These are phyloP conservation scores for Diaporthe vaccinii DNA, from an alignment of 2,329 filamentous ascomycete species.

Conservation along the genomic window DNA sequence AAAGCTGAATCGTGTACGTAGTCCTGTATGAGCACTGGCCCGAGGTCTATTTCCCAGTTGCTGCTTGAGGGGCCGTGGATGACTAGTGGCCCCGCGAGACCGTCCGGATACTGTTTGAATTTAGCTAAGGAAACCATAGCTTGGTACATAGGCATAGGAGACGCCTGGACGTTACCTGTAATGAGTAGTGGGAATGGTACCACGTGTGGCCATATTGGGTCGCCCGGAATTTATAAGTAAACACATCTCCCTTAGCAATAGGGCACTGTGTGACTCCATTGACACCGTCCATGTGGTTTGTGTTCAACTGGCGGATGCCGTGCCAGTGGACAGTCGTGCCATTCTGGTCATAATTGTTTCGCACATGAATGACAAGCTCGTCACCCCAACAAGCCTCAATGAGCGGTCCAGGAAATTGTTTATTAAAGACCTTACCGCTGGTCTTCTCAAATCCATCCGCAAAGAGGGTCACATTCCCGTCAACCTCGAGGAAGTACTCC, in stretches of 20 bases:
- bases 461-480: constrained; percentile 34
- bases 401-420: constrained; percentile 45
- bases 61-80: constrained; percentile 59
- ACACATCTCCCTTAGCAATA: constrained; percentile 60
- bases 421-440: constrained; percentile 44
- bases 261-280: constrained; percentile 64
- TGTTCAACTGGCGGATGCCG: constrained; percentile 50
- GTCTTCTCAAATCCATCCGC: constrained; percentile 41
- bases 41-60: constrained; percentile 64
- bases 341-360: constrained; percentile 44
- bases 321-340: constrained; percentile 54
- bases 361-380: constrained; percentile 47
- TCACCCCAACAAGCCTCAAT: constrained; percentile 50
- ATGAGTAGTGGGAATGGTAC: constrained; percentile 55
- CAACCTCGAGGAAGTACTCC: constrained; percentile 40
- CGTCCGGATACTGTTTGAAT: constrained; percentile 53
- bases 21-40: constrained; percentile 61
- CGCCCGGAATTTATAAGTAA: constrained; percentile 52
- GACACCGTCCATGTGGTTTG: constrained; percentile 51
- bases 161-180: constrained; percentile 50
- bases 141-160: constrained; percentile 42
- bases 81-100: constrained; percentile 62
- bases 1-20: constrained; percentile 56
- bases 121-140: constrained; percentile 44
- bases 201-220: constrained; percentile 54